Percentiles rank a stretch among this genome's conserved stretches.
phyloP scores from a whole-genome alignment of 768 basidiomycete genomes.

The Tulasnella sp. region DNA sequence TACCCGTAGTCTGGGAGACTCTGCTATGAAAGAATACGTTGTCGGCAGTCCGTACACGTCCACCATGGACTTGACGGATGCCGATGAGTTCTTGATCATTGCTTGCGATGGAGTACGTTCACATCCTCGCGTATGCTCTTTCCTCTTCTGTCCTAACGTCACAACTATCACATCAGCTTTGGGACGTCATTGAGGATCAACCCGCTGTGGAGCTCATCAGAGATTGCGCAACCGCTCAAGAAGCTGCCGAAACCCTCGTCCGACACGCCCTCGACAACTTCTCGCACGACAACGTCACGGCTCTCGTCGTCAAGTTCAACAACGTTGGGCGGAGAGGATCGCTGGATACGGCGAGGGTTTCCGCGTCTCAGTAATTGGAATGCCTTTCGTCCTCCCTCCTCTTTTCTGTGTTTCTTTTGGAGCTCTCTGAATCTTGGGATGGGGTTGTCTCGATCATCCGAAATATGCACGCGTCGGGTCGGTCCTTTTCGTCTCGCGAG shows the following conservation, averaged over 20 bases:
- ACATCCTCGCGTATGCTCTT: background rate
- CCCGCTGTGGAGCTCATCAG: slow-evolving; percentile 72
- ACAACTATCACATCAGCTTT: slow-evolving; percentile 46
- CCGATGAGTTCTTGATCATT: slow-evolving; percentile 89
- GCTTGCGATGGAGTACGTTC: slow-evolving; percentile 91
- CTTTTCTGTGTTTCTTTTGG: too few species aligned
- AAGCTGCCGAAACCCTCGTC: slow-evolving; percentile 61
- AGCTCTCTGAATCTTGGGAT: too few species aligned
- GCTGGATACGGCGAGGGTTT: background rate
- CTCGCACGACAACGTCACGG: slow-evolving; percentile 91
- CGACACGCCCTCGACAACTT: slow-evolving; percentile 79
- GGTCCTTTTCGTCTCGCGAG: background rate
- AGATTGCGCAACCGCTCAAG: slow-evolving; percentile 61
- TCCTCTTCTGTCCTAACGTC: background rate
- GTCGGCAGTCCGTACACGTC: slow-evolving; percentile 97
- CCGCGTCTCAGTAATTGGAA: background rate
- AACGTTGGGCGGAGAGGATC: slow-evolving; percentile 3
- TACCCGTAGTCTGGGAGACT: slow-evolving; percentile 89
- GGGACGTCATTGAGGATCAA: slow-evolving; percentile 93
- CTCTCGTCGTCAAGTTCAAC: slow-evolving; percentile 77
- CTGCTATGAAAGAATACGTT: slow-evolving; percentile 99
- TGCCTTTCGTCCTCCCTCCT: too few species aligned
- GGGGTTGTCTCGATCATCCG: too few species aligned
- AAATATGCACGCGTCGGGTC: too few species aligned
- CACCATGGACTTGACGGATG: slow-evolving; percentile 82